Evolutionary conservation across 2,329 filamentous ascomycete genomes (phyloP), one percentile per base, ranked within the genome.

Genomic region (Dichotomopilus funicola): DNA sequence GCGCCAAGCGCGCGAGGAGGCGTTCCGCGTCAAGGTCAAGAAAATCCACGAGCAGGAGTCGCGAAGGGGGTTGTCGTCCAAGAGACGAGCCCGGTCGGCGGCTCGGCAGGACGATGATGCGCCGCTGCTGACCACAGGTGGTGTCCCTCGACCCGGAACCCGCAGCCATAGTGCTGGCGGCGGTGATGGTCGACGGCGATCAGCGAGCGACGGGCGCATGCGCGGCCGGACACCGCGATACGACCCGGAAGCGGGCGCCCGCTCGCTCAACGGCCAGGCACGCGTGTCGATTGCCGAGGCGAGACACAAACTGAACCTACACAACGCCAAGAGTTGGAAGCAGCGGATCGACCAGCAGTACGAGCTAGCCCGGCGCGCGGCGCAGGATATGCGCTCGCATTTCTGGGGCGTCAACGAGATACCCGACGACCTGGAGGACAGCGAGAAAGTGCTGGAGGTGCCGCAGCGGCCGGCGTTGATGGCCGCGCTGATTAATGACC

Each of bases 271-370:
- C 55, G 86, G 85, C 6, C 80, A 77, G 34, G 82, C 88, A 12
- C 87, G 86, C 56, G 79, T 95, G 8, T 82, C 88, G 0, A 82
- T 89, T 42, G 80, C 86, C 10, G 87, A 94, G 62, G 94, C 94
- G 5, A 82, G 85, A 65, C 78, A 85, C 51, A 87, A 81, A 63
- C 77, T 99, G 10, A 80, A 94, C 64, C 76, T 83, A 53, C 84
- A 95, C 66, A 95, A 97, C 70, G 82, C 92, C 2, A 85, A 90
- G 64, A 91, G 89, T 54, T 99, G 94, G 94, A 96, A 90, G 70
- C 85, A 82, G 66, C 86, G 92, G 12, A 96, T 99, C 59, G 90
- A 96, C 65, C 80, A 83, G 51, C 84, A 86, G 33, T 84, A 88
- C 65, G 73, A 76, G 19, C 81, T 84, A 60, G 86, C 91, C 50